Conservation (phyloP, 2,329 filamentous ascomycete species). For the Clonostachys rhizophaga region DNA sequence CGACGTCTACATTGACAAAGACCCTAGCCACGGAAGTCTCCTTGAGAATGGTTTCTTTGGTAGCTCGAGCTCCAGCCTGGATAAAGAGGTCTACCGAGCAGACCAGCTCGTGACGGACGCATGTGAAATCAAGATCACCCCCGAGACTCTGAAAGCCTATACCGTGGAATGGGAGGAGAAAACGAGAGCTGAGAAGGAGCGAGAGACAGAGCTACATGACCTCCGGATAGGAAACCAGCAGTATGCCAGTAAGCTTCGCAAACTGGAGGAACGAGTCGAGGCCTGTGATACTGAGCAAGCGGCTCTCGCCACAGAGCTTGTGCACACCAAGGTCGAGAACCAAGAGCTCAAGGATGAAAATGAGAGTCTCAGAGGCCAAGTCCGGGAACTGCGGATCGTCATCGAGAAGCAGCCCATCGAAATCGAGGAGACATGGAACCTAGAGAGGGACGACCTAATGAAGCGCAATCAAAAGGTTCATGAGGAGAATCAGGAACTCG, state of each 20-base stretch:
- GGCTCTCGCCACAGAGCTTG: conserved; percentile 82
- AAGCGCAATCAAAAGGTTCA: conserved; percentile 89
- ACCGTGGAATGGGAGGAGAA: conserved; percentile 90
- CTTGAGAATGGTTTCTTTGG: conserved; percentile 97
- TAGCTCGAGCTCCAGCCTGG: conserved; percentile 78
- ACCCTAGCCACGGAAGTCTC: conserved; percentile 87
- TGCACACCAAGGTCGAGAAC: conserved; percentile 90
- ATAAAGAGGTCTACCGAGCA: conserved; percentile 94
- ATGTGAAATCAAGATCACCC: conserved; percentile 79
- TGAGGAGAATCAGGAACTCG: conserved; percentile 82
- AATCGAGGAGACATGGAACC: conserved; percentile 74
- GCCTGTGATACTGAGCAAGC: conserved; percentile 88
- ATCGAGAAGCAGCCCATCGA: conserved; percentile 88
- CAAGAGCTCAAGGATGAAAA: conserved; percentile 86
- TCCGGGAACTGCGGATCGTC: conserved; percentile 77
- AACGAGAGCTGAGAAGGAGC: conserved; percentile 73
- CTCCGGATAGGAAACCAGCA: conserved; percentile 63
- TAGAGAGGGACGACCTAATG: conserved; percentile 89
- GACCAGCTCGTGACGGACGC: conserved; percentile 92
- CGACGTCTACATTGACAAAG: conserved; percentile 93
- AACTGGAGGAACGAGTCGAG: conserved; percentile 83
- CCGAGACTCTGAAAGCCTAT: conserved; percentile 77
- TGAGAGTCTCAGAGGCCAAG: conserved; percentile 80
- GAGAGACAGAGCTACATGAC: conserved; percentile 74
- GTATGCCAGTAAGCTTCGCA: conserved; percentile 72